phyloP scores from a whole-genome alignment of 116 monocot genomes.

The Papilionanthe hybrid region DNA sequence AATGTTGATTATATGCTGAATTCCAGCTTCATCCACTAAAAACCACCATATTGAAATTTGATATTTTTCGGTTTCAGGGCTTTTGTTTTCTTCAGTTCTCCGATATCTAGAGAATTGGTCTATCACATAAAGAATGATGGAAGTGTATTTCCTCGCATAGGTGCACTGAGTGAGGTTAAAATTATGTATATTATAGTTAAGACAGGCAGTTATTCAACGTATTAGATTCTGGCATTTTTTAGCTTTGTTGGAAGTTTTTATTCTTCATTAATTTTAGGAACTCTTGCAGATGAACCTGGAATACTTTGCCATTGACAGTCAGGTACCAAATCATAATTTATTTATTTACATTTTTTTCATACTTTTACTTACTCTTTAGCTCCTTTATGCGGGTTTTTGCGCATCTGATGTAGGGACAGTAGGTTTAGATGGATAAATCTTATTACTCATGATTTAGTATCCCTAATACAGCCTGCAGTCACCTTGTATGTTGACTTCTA shows the following conservation, averaged over 20 bases:
- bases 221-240: conserved; percentile 28
- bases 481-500: background rate
- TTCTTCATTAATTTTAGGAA: conserved; percentile 6
- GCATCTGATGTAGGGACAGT: background rate
- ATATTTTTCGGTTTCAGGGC: conserved; percentile 41
- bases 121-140: conserved; percentile 61
- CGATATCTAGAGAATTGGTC: conserved; percentile 59
- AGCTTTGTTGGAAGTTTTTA: conserved; percentile 6
- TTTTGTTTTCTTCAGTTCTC: conserved; percentile 83
- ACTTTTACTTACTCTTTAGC: background rate
- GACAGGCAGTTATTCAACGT: background rate
- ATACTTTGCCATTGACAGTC: conserved; percentile 86
- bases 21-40: background rate
- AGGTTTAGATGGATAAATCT: background rate
- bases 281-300: conserved; percentile 92
- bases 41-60: conserved; percentile 1
- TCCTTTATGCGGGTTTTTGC: background rate
- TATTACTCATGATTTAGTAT: background rate
- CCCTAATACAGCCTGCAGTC: background rate
- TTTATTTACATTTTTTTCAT: background rate
- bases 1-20: background rate
- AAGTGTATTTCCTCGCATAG: conserved; percentile 73
- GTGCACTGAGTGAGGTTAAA: conserved; percentile 86
- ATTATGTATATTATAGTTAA: background rate
- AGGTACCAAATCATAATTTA: conserved; percentile 44